These are phyloP conservation scores for Helminthosporium solani DNA, from an alignment of 2,329 filamentous ascomycete genomes.

Conservation along the genomic window DNA sequence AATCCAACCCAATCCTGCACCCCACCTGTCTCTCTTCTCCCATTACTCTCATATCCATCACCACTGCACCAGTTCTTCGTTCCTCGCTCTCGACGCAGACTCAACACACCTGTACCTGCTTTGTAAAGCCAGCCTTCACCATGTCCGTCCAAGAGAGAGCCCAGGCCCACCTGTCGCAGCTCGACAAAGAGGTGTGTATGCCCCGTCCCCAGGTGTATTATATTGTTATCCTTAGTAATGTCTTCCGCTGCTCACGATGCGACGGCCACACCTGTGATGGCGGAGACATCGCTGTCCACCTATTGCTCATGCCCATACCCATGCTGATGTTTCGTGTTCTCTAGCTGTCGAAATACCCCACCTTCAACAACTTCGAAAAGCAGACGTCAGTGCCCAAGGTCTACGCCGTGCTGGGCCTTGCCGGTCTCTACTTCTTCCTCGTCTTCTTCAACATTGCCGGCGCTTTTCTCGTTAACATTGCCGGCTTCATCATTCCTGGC, in stretches of 20 bases:
- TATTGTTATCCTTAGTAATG: not conserved
- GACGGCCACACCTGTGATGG: too few relatives aligned
- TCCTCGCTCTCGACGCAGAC: conserved; percentile 6
- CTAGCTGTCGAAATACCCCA: conserved; percentile 82
- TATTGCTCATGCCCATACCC: too few relatives aligned
- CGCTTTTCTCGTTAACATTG: conserved; percentile 83
- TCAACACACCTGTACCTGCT: conserved; percentile 3
- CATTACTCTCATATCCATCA: conserved; percentile 2
- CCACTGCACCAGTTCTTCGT: not conserved
- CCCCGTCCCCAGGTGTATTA: not conserved
- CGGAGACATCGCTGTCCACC: too few relatives aligned
- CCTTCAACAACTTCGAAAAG: conserved; percentile 83
- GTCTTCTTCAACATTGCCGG: conserved; percentile 91
- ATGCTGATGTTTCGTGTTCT: conserved; percentile 27
- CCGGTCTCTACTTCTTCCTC: conserved; percentile 81
- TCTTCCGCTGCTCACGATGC: not conserved
- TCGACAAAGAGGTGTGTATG: conserved; percentile 76
- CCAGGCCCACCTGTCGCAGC: conserved; percentile 72
- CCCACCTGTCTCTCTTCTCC: too few relatives aligned
- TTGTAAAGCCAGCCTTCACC: conserved; percentile 32
- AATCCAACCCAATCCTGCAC: too few relatives aligned
- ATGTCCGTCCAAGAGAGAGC: conserved; percentile 79
- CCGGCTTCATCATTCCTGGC: conserved; percentile 77
- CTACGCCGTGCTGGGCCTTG: conserved; percentile 75
- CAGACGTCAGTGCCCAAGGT: conserved; percentile 81